Conservation (phyloP, 495 filamentous ascomycete genomes). For the Durotheca rogersii region DNA sequence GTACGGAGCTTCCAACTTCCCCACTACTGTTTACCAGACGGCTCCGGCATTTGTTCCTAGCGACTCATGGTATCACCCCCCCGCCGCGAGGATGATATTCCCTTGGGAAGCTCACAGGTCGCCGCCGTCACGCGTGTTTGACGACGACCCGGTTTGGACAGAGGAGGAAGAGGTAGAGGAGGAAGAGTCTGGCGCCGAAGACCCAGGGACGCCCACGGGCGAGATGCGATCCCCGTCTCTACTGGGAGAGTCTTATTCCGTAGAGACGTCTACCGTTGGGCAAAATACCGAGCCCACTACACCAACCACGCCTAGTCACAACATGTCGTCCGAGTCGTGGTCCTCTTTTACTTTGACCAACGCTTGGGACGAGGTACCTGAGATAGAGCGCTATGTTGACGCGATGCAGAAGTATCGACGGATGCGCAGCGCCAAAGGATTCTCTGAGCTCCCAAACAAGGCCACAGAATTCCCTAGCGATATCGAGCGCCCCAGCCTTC, state of each 20-base stretch:
- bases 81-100: conserved; percentile 73
- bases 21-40: conserved; percentile 72
- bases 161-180: conserved; percentile 6
- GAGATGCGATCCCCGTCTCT: conserved; percentile 21
- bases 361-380: conserved; percentile 84
- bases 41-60: conserved; percentile 61
- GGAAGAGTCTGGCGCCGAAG: conserved; percentile 5
- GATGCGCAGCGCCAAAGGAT: conserved; percentile 50
- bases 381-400: conserved; percentile 79
- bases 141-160: conserved; percentile 33
- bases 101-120: conserved; percentile 76
- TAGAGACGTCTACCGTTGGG: conserved; percentile 38
- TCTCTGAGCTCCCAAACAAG: conserved; percentile 54
- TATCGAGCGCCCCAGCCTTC: conserved; percentile 81
- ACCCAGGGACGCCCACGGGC: conserved; percentile 13
- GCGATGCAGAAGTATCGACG: conserved; percentile 64
- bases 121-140: conserved; percentile 71
- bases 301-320: conserved; percentile 48
- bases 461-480: conserved; percentile 86
- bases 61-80: too few relatives aligned
- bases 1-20: conserved; percentile 78
- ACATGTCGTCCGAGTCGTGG: conserved; percentile 58
- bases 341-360: conserved; percentile 65
- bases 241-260: conserved; percentile 38
- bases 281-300: conserved; percentile 46